Evolutionary conservation across 2,329 filamentous ascomycete species (phyloP).

Genomic region (Hirsutella rhossiliensis): DNA sequence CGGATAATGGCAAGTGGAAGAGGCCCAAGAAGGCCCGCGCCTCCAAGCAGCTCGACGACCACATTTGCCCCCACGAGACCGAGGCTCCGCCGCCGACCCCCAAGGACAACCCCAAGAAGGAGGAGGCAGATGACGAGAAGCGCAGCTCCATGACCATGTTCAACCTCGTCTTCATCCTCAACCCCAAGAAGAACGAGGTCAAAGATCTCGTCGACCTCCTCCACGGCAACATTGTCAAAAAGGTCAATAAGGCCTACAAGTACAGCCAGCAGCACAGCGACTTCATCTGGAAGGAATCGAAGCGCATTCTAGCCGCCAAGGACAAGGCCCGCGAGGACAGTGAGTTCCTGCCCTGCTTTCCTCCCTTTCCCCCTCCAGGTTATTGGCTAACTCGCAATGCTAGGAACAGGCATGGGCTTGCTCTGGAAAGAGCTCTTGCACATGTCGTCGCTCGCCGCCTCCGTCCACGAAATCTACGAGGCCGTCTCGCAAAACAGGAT

Average conservation of each 20-base stretch:
- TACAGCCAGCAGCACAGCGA: constrained; percentile 83
- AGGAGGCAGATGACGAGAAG: constrained; percentile 46
- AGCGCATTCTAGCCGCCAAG: constrained; percentile 68
- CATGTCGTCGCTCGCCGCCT: constrained; percentile 67
- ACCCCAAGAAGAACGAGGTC: constrained; percentile 66
- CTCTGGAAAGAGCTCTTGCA: constrained; percentile 62
- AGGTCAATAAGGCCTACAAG: constrained; percentile 83
- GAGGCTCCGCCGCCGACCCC: constrained; percentile 10
- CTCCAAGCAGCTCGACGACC: constrained; percentile 20
- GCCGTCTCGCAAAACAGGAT: constrained; percentile 77
- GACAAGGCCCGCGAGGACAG: constrained; percentile 66
- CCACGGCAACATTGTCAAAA: constrained; percentile 82
- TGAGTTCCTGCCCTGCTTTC: constrained; percentile 17
- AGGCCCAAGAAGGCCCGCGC: constrained; percentile 42
- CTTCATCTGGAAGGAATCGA: constrained; percentile 86
- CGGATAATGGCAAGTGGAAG: constrained; percentile 69
- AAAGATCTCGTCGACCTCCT: constrained; percentile 62
- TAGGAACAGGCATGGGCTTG: constrained; percentile 47
- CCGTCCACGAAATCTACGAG: constrained; percentile 70
- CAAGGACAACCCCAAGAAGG: constrained; percentile 24
- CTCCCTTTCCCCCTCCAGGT: too few relatives aligned
- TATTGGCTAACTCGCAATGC: background rate
- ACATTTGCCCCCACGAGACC: constrained; percentile 14
- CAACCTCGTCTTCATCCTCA: constrained; percentile 86
- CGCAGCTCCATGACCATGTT: constrained; percentile 85